These are phyloP conservation scores for Sporothrix mexicana DNA, from an alignment of 2,329 filamentous ascomycete genomes.

Conservation along the genomic window DNA sequence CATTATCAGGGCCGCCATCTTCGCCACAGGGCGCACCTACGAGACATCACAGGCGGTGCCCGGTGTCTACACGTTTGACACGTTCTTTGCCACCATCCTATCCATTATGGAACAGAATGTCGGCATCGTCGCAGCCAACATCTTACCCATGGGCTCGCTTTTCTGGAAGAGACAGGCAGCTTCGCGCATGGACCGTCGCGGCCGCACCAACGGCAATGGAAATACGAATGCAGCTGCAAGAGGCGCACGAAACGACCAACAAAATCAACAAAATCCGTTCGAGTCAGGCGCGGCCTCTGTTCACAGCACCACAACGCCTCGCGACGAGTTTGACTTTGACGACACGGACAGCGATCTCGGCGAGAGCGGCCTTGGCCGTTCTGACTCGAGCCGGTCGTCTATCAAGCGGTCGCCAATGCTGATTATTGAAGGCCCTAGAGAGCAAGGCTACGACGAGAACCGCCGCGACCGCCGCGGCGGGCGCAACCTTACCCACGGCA, in stretches of 20 bases:
- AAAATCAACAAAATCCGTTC: constrained; percentile 27
- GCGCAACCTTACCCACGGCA: background rate
- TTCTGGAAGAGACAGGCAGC: constrained; percentile 38
- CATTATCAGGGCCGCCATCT: constrained; percentile 42
- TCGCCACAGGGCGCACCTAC: constrained; percentile 46
- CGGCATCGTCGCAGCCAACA: constrained; percentile 48
- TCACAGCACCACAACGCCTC: constrained; percentile 24
- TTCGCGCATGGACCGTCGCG: constrained; percentile 16
- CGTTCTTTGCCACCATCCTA: constrained; percentile 45
- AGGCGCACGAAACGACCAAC: constrained; percentile 29
- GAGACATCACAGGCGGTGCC: constrained; percentile 43
- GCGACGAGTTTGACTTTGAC: background rate
- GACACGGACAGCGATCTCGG: constrained; percentile 3
- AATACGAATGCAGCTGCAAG: background rate
- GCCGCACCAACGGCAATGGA: background rate
- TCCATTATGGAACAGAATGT: constrained; percentile 48
- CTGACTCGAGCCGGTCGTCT: constrained; percentile 27
- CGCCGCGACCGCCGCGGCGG: background rate
- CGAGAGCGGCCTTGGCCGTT: background rate
- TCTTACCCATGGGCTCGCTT: constrained; percentile 46
- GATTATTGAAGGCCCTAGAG: constrained; percentile 41
- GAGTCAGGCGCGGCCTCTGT: constrained; percentile 30
- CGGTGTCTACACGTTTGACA: constrained; percentile 42
- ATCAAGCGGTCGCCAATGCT: constrained; percentile 40
- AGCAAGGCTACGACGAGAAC: constrained; percentile 36